Conservation (phyloP, 352 stramenopile genomes). For the Phytophthora hybrid region DNA sequence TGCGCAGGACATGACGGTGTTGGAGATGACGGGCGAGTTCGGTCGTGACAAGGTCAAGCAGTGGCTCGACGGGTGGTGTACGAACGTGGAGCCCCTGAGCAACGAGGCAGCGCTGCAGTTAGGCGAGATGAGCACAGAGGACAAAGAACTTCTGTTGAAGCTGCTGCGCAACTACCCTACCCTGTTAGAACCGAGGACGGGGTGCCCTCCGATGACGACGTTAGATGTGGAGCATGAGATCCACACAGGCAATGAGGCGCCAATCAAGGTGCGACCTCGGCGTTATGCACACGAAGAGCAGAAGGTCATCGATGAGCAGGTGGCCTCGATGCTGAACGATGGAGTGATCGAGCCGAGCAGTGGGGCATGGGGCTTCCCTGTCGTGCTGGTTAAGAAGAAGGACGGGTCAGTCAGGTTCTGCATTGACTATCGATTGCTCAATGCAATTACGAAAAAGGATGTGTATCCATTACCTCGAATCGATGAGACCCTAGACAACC, state of each 20-base stretch:
- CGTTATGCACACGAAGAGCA: conserved; percentile 1
- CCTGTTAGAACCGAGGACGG: neutral
- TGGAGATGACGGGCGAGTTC: neutral
- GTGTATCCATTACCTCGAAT: conserved; percentile 33
- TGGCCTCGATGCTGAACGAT: neutral
- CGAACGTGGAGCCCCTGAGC: neutral
- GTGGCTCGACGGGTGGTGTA: neutral
- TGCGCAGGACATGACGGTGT: neutral
- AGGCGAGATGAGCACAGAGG: neutral
- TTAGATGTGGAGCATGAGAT: neutral
- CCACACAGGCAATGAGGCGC: neutral
- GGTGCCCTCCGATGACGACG: neutral
- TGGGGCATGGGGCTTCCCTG: neutral
- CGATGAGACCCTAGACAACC: conserved; percentile 30
- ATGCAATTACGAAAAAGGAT: conserved; percentile 16
- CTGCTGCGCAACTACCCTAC: neutral
- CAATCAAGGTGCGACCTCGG: neutral
- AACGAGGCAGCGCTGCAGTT: neutral
- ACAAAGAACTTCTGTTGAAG: neutral
- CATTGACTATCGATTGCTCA: neutral
- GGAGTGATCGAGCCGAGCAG: neutral
- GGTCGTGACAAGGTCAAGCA: neutral
- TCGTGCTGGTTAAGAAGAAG: neutral
- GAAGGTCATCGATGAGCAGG: neutral
- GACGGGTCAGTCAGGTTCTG: neutral